Evolutionary conservation across 2,329 filamentous ascomycete genomes (phyloP), one percentile per base, ranked within the genome.

Genomic region (Orbilia oligospora): DNA sequence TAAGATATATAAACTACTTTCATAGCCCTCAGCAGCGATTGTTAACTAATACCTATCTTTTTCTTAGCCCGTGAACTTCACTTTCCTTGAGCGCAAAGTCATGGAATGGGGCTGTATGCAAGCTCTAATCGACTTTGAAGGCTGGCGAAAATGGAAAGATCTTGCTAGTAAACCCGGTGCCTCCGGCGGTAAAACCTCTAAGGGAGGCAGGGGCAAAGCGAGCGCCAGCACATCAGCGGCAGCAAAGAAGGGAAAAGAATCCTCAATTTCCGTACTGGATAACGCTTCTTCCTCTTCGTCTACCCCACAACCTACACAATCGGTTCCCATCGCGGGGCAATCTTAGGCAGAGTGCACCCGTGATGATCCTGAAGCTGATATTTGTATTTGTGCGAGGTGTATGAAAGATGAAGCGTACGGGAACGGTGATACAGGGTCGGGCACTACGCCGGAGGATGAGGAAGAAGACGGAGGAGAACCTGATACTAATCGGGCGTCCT

Each of bases 61-160:
- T 58, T n/a, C n/a, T 51, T 83, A 97, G 93, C 96, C 96, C 20
- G 95, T 99, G 81, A 97, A 97, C 84, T 97, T 97, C 83, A 92
- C 97, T 76, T 99, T 95, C 94, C 89, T 99, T 27, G 93, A 97
- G 84, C 90, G 95, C 73, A 99, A 99, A 85, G 94, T 98, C 81
- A 97, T 97, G 86, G 96, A 99, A 87, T 99, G 96, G 96, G 96
- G 96, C 71, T 98, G 96, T 86, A 99, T 99, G 96, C 96, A 98
- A 86, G 96, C 96, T 9, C 88, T 99, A 24, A 98, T 99, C 83
- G 96, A 99, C 86, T 98, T 96, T 84, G 95, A 98, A 84, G 96
- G 96, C 79, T 99, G 96, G 96, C 90, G 94, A 70, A 93, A 93
- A 84, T 99, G 96, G 96, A 97, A 97, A 84, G 93, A 96, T 82